Conservation (phyloP, 306 rosid species). For the Geum urbanum region DNA sequence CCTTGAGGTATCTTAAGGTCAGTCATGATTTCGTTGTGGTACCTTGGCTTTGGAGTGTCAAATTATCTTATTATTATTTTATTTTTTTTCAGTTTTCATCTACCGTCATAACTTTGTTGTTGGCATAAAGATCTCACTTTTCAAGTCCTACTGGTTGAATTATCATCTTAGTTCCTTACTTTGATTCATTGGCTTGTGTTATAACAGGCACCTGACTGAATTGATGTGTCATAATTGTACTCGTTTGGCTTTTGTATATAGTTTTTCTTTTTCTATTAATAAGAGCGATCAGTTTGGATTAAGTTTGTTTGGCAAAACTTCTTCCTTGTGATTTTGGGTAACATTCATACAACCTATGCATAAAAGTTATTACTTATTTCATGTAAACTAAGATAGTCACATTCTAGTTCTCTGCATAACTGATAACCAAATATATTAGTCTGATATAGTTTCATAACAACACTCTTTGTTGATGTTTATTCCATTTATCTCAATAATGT, state of each 20-base stretch:
- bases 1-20: slow-evolving; percentile 59
- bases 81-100: not conserved
- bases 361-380: not conserved
- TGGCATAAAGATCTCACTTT: not conserved
- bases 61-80: no score
- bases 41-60: not conserved
- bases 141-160: not conserved
- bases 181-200: not conserved
- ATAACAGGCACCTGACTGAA: slow-evolving; percentile 14
- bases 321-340: not conserved
- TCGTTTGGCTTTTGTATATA: no score
- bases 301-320: not conserved
- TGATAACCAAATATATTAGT: not conserved
- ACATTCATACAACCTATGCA: not conserved
- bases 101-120: not conserved
- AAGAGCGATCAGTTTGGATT: not conserved
- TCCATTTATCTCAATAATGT: not conserved
- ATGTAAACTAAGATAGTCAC: not conserved
- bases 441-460: not conserved
- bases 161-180: not conserved
- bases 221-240: not conserved
- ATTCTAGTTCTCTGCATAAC: not conserved
- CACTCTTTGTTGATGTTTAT: not conserved
- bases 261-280: no score
- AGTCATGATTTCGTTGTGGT: not conserved